Conservation (phyloP, 768 basidiomycete genomes). For the Tephrocybe sp. region DNA sequence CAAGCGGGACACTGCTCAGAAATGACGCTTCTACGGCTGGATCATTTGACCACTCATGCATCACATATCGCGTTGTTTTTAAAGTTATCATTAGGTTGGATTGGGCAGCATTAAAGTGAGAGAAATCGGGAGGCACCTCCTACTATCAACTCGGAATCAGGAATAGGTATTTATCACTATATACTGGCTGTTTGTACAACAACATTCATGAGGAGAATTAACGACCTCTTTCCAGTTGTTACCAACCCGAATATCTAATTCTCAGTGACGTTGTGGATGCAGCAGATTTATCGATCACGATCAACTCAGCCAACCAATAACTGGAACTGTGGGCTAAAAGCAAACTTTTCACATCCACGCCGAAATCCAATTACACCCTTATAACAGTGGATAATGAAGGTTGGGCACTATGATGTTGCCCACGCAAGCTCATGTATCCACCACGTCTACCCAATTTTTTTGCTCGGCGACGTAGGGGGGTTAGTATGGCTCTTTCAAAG, state of each 20-base stretch:
- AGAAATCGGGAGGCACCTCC: not conserved
- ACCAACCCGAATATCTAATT: not conserved
- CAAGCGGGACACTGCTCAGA: slow-evolving; percentile 47
- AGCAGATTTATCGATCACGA: no score
- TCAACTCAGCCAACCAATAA: no score
- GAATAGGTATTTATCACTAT: slow-evolving; percentile 16
- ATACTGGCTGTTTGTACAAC: slow-evolving; percentile 9
- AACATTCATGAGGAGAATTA: slow-evolving; percentile 8
- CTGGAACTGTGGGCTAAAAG: no score
- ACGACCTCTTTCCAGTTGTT: not conserved
- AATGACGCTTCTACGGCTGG: slow-evolving; percentile 23
- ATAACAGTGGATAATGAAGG: no score
- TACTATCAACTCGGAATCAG: not conserved
- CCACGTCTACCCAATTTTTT: no score
- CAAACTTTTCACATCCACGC: no score
- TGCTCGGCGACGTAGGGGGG: no score
- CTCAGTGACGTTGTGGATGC: no score
- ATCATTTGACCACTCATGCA: slow-evolving; percentile 4
- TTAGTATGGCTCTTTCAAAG: no score
- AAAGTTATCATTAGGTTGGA: not conserved
- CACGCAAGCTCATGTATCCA: no score
- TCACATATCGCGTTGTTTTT: not conserved
- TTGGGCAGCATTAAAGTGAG: slow-evolving; percentile 1
- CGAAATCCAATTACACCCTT: no score
- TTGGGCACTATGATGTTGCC: no score